Evolutionary conservation across 768 basidiomycete genomes (phyloP), one percentile per base, ranked within the genome.

Genomic region (Calocera viscosa): DNA sequence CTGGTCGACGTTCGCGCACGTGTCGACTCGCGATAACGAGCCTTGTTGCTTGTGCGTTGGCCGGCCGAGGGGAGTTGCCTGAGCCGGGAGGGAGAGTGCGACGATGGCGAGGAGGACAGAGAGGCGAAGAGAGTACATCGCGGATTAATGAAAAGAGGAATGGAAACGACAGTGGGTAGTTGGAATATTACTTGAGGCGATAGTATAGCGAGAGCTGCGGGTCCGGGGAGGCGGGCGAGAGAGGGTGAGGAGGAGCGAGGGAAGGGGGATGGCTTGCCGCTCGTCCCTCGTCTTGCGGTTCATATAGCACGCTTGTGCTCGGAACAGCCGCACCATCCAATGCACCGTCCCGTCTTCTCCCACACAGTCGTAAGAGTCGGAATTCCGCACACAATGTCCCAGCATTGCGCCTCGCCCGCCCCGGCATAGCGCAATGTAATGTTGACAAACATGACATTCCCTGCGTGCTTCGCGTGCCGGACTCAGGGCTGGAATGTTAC

Each of bases 401-500:
- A 26, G 53, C 19, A 40, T 8, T 47, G 43, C 7, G 35, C 35
- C 7, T 38, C 8, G 7, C 24, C 19, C 8, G 8, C 5, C 43
- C 19, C 8, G 19, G 14, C 26, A 60, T 16, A 26, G 30, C 24
- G 30, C 26, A 60, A 28, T 60, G 26, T 60, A 26, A 60, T 60
- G 53, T 60, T 60, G 53, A 32, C 30, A 60, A 60, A 60, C 53
- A 60, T 60, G 53, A 60, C 30, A 60, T 60, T 26, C 16, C 30
- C 53, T 2, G 53, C 24, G 53, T 32, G 30, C 53, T 2, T 14
- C 26, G 26, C 30, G 24, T 26, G 26, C 30, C 14, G 53, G 10
- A n/a, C 49, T 10, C 12, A 14, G 10, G 24, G 49, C 49, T 49
- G 53, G 53, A 60, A 38, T 38, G 30, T 60, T 26, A 19, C 22